Conservation (phyloP, 352 stramenopile species). For the Phytophthora fragariae region DNA sequence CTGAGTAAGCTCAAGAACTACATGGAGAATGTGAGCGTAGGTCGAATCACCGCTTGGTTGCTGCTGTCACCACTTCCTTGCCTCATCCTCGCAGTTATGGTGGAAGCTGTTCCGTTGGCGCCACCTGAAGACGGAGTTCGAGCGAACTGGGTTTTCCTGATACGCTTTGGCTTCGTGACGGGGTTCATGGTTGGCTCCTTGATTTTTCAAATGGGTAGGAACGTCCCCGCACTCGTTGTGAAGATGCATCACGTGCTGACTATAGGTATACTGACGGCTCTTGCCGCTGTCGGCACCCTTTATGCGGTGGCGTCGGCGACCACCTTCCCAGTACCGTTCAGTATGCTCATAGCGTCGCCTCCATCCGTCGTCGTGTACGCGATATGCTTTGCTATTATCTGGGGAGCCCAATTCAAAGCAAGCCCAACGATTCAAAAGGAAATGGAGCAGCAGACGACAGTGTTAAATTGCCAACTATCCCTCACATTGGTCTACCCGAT, state of each 20-base stretch:
- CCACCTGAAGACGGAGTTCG: conserved; percentile 17
- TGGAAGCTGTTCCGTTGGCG: conserved; percentile 16
- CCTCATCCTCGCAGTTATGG: conserved; percentile 19
- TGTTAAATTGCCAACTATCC: conserved; percentile 28
- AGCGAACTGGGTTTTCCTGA: conserved; percentile 27
- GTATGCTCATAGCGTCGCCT: conserved; percentile 21
- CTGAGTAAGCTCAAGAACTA: conserved; percentile 25
- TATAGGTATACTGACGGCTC: conserved; percentile 10
- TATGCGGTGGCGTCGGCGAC: conserved; percentile 17
- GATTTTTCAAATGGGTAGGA: conserved; percentile 28
- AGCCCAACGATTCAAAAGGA: conserved; percentile 17
- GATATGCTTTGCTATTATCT: conserved; percentile 28
- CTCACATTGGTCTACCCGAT: conserved; percentile 39
- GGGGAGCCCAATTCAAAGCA: conserved; percentile 20
- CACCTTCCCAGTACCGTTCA: conserved; percentile 27
- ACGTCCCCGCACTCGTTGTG: conserved; percentile 13
- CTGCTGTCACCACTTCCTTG: conserved; percentile 21
- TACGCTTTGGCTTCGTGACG: conserved; percentile 18
- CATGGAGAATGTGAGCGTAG: not conserved
- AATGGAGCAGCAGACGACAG: conserved; percentile 20
- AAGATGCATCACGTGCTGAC: conserved; percentile 13
- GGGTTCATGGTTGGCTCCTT: conserved; percentile 14
- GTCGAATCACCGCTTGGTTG: conserved; percentile 12
- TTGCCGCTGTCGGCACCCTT: conserved; percentile 9
- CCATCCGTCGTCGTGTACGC: conserved; percentile 18